phyloP scores from a whole-genome alignment of 208 protist genomes.

The Acanthamoeba sp. region DNA sequence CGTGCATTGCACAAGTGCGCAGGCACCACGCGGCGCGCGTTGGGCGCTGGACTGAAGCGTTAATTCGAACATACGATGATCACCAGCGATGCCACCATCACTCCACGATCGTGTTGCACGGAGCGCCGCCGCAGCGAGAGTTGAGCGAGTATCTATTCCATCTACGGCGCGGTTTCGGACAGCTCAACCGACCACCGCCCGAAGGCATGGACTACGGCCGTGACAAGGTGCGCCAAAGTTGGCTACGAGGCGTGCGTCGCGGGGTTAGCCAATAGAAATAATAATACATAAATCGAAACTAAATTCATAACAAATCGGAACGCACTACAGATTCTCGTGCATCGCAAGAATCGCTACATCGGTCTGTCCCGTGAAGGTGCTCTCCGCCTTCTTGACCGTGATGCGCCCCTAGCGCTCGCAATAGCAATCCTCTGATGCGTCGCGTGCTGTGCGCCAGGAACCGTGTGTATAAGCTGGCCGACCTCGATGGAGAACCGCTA shows the following conservation, averaged over 20 bases:
- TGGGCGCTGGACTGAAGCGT: neutral
- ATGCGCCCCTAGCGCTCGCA: neutral
- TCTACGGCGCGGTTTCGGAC: slow-evolving; percentile 56
- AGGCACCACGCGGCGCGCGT: too few species aligned
- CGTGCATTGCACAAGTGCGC: neutral
- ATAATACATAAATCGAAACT: neutral
- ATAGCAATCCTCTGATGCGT: neutral
- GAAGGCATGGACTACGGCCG: slow-evolving; percentile 36
- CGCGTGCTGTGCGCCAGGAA: neutral
- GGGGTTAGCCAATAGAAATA: too few species aligned
- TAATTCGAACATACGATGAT: neutral
- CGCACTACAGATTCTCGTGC: slow-evolving; percentile 41
- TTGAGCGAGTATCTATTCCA: slow-evolving; percentile 65
- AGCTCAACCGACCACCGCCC: slow-evolving; percentile 53
- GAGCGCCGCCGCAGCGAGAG: neutral
- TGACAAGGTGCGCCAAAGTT: slow-evolving; percentile 43
- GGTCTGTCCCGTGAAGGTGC: slow-evolving; percentile 60
- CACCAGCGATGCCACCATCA: slow-evolving; percentile 54
- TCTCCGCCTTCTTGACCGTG: neutral
- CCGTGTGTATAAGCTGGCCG: slow-evolving; percentile 63
- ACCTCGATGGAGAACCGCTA: slow-evolving; percentile 6
- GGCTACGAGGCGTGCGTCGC: too few species aligned
- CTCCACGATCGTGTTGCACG: slow-evolving; percentile 23
- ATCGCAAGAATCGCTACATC: slow-evolving; percentile 59
- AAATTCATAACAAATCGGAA: neutral